These are phyloP conservation scores for Malassezia arunalokei DNA, from an alignment of 1,284 basidiomycete genomes.

Conservation along the genomic window DNA sequence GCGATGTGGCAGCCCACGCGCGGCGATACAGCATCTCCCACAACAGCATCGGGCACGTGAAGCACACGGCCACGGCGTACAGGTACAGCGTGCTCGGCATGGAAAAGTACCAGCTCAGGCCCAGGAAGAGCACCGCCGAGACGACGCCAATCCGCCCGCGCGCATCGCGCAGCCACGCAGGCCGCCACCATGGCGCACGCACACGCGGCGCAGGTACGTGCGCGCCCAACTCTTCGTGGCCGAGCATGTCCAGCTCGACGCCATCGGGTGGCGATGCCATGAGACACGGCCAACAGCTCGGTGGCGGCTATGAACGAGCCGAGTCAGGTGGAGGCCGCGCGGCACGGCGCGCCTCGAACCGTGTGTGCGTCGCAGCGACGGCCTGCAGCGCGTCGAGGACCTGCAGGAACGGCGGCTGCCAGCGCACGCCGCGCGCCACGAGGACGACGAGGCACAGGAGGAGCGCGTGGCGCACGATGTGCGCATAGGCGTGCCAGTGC, in stretches of 20 bases:
- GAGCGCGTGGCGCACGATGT: constrained; percentile 7
- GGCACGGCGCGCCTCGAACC: background rate
- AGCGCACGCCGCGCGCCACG: background rate
- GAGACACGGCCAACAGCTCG: background rate
- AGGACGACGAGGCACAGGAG: background rate
- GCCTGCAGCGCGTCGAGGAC: constrained; percentile 6
- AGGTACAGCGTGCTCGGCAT: constrained; percentile 16
- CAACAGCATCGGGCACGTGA: background rate
- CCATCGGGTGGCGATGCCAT: background rate
- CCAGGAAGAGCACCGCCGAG: background rate
- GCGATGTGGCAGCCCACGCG: background rate
- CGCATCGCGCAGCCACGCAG: too few species aligned
- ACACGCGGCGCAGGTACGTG: too few species aligned
- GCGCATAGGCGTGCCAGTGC: constrained; percentile 14
- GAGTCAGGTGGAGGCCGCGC: background rate
- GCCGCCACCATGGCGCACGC: too few species aligned
- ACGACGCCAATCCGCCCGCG: background rate
- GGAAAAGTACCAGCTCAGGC: constrained; percentile 14
- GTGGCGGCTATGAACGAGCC: too few species aligned
- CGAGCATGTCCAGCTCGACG: background rate
- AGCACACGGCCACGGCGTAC: constrained; percentile 11
- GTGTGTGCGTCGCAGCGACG: background rate
- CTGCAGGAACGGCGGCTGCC: background rate
- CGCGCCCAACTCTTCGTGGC: background rate
- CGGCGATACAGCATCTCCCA: background rate